phyloP scores from a whole-genome alignment of 2,329 filamentous ascomycete genomes.

The Pestalotiopsis sp. region DNA sequence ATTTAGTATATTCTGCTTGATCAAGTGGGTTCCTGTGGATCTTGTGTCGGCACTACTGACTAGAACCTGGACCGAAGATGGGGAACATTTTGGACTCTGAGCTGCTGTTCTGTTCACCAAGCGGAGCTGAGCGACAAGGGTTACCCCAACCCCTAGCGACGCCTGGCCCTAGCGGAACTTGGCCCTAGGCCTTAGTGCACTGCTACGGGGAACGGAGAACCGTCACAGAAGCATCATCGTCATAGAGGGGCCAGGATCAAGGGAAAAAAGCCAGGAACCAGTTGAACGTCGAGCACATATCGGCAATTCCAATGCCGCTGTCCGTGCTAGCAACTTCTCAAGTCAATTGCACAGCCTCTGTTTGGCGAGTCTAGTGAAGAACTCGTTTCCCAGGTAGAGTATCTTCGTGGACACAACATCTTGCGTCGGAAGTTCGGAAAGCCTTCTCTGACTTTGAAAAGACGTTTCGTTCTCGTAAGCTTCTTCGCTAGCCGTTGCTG shows the following conservation, averaged over 20 bases:
- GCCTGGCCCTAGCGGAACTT: background rate
- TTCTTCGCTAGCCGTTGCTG: background rate
- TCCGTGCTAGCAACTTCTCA: background rate
- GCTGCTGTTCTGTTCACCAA: background rate
- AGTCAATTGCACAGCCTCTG: background rate
- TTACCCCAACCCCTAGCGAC: background rate
- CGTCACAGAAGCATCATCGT: background rate
- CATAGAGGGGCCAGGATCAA: slow-evolving; percentile 1
- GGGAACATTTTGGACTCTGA: background rate
- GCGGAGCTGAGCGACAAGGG: background rate
- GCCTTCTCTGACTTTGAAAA: background rate
- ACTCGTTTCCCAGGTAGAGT: background rate
- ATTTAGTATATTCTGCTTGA: background rate
- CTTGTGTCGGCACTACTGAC: background rate
- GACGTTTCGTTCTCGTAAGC: background rate
- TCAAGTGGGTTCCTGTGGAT: background rate
- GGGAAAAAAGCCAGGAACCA: background rate
- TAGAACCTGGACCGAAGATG: background rate
- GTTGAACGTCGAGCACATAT: background rate
- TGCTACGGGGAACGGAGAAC: background rate
- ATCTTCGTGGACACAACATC: background rate
- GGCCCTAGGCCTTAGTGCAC: background rate
- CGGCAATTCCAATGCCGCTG: background rate
- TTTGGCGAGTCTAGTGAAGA: background rate
- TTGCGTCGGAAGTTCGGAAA: background rate